Base-by-base conservation (phyloP, 192 early-diverging fungal genomes). In the Lobosporangium transversale region DNA sequence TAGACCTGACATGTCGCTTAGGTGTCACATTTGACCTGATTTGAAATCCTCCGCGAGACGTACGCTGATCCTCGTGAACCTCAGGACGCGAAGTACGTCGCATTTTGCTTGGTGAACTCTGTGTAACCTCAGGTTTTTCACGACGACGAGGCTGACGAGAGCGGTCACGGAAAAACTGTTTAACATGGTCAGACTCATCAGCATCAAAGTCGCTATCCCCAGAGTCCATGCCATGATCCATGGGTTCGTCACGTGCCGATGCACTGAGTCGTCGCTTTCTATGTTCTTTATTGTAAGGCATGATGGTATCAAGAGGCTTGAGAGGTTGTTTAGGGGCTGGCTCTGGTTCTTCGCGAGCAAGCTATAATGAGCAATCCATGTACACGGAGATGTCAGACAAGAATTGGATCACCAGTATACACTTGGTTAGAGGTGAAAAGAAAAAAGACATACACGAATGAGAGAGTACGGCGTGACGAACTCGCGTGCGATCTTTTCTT, bases 1-100 rank as follows among this genome's bases (percentile, higher is more conserved):
- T 67, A 3, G 52, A 48, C 11, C 58, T 52, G n/a, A 43, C 53
- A 57, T 66, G 63, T 3, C 54, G 53, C 18, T 65, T 32, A 18
- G 62, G 62, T 0, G 52, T 55, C 12, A 65, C 62, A 6, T 65
- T 51, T 4, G 62, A 65, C 33, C 51, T 40, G 30, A 54, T 32
- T 35, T 65, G 62, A 7, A 65, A 29, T 26, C 62, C 62, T 11
- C 62, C 62, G 21, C 52, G 32, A 32, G 62, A 65, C 2, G 62
- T 65, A 1, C 62, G 37, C 53, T 44, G 50, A 11, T 55, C 51
- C 29, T 55, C 51, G n/a, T 65, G 37, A 20, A 52, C 23, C 4
- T 66, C 53, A 7, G 37, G 44, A 36, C 52, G 40, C 30, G 51
- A 52, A 1, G 63, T 37, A 12, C 36, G 60, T 52, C 26, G 48